Percentiles rank a stretch among this genome's conserved stretches.
phyloP scores from a whole-genome alignment of 2,329 filamentous ascomycete species.

The Colletotrichum lentis region DNA sequence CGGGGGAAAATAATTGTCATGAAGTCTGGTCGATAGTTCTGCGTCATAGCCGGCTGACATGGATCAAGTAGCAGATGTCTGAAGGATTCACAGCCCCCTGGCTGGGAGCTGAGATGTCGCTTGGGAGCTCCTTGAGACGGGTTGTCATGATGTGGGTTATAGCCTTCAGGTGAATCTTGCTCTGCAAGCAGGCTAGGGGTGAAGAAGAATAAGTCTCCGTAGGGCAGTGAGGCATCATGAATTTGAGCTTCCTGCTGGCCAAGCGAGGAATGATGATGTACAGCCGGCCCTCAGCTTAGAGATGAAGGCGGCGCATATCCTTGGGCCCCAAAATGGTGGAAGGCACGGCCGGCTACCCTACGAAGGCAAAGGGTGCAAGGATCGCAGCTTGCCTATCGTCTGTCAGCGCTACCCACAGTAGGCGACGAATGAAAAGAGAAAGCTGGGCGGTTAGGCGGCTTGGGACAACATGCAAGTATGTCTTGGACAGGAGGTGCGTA shows the following conservation, averaged over 20 bases:
- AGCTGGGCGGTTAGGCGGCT: conserved; percentile 22
- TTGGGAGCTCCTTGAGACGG: background rate
- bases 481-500: conserved; percentile 18
- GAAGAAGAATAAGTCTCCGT: conserved; percentile 2
- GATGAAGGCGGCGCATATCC: background rate
- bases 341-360: too few relatives aligned
- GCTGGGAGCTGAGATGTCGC: too few relatives aligned
- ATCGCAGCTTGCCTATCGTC: background rate
- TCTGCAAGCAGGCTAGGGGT: background rate
- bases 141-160: conserved; percentile 1
- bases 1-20: too few relatives aligned
- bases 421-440: conserved; percentile 3
- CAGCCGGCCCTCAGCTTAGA: background rate
- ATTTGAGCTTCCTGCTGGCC: background rate
- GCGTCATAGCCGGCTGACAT: too few relatives aligned
- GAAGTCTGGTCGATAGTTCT: too few relatives aligned
- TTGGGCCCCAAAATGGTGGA: too few relatives aligned
- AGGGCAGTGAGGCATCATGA: background rate
- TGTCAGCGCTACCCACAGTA: conserved; percentile 24
- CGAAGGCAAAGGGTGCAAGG: too few relatives aligned
- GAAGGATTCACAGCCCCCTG: too few relatives aligned
- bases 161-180: too few relatives aligned
- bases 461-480: conserved; percentile 12
- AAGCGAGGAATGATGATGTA: background rate
- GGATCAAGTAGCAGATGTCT: too few relatives aligned